These are phyloP conservation scores for Fomitopsis schrenkii DNA, from an alignment of 1,284 basidiomycete species.

Conservation along the genomic window DNA sequence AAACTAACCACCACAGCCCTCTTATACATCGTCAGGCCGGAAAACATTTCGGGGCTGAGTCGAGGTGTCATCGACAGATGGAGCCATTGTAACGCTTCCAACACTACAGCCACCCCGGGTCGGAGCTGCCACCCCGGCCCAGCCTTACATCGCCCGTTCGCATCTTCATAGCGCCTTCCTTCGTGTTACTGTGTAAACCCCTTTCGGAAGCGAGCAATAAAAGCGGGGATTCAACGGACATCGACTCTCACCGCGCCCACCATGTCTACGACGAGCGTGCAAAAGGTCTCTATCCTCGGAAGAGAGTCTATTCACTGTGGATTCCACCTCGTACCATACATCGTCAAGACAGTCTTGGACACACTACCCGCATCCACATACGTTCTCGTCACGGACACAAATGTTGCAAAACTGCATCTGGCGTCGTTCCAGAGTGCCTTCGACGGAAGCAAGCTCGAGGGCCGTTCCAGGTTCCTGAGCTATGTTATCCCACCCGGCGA, in stretches of 20 bases:
- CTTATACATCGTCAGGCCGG: background rate
- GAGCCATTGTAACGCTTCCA: background rate
- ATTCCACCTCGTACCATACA: slow-evolving; percentile 86
- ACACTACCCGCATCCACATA: slow-evolving; percentile 85
- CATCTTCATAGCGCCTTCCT: background rate
- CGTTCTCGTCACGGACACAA: slow-evolving; percentile 90
- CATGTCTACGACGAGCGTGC: slow-evolving; percentile 38
- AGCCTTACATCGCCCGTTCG: background rate
- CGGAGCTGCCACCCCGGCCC: slow-evolving; percentile 4
- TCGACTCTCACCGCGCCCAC: slow-evolving; percentile 3
- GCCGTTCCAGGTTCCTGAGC: slow-evolving; percentile 69
- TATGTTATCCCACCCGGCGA: slow-evolving; percentile 89
- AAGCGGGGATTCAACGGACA: background rate
- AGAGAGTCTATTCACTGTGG: slow-evolving; percentile 89
- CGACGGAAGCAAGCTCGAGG: slow-evolving; percentile 30
- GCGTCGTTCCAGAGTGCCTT: slow-evolving; percentile 67
- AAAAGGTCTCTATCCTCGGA: slow-evolving; percentile 82
- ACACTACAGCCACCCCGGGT: slow-evolving; percentile 2
- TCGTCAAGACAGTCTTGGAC: slow-evolving; percentile 73
- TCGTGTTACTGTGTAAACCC: background rate
- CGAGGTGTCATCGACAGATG: background rate
- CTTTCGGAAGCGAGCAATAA: background rate
- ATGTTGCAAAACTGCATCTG: slow-evolving; percentile 82
- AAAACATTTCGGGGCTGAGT: background rate
- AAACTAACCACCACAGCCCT: background rate